These are phyloP conservation scores for Verbascum thapsus DNA, from an alignment of 257 asterid species.

Conservation along the genomic window DNA sequence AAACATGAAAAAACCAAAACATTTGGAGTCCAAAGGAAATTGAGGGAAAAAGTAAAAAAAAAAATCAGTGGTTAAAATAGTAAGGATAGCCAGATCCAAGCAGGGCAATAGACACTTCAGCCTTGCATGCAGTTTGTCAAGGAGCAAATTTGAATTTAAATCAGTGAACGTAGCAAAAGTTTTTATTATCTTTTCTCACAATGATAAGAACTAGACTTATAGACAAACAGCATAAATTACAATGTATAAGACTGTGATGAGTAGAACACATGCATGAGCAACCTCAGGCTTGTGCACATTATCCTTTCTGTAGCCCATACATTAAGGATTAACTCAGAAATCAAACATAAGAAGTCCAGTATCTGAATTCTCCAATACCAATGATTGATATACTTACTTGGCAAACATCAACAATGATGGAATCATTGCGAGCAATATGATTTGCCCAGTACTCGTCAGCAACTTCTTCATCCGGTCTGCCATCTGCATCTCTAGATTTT, in stretches of 20 bases:
- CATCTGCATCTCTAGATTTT: conserved; percentile 95
- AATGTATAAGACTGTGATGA: too few relatives aligned
- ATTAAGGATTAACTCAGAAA: conserved; percentile 7
- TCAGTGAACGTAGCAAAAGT: conserved; percentile 1
- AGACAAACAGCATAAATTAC: too few relatives aligned
- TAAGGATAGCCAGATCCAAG: conserved; percentile 13
- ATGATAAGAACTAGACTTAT: too few relatives aligned
- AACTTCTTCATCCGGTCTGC: conserved; percentile 94
- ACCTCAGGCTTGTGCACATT: too few relatives aligned
- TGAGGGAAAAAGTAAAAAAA: conserved; percentile 4
- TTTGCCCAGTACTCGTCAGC: conserved; percentile 99
- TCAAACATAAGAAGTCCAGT: conserved; percentile 6
- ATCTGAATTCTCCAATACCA: conserved; percentile 12
- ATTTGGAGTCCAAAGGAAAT: not conserved
- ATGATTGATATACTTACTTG: conserved; percentile 61
- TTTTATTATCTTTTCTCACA: too few relatives aligned
- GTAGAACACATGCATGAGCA: too few relatives aligned
- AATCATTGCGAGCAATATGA: conserved; percentile 98
- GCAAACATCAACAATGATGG: conserved; percentile 98
- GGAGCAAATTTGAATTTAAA: conserved; percentile 10
- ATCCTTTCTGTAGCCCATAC: too few relatives aligned
- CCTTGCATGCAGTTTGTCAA: not conserved
- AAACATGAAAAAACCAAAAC: conserved; percentile 18
- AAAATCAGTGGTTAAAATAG: conserved; percentile 9
- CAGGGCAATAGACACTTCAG: conserved; percentile 2